Base-by-base conservation (phyloP, 352 stramenopile species). In the Peronospora destructor region DNA sequence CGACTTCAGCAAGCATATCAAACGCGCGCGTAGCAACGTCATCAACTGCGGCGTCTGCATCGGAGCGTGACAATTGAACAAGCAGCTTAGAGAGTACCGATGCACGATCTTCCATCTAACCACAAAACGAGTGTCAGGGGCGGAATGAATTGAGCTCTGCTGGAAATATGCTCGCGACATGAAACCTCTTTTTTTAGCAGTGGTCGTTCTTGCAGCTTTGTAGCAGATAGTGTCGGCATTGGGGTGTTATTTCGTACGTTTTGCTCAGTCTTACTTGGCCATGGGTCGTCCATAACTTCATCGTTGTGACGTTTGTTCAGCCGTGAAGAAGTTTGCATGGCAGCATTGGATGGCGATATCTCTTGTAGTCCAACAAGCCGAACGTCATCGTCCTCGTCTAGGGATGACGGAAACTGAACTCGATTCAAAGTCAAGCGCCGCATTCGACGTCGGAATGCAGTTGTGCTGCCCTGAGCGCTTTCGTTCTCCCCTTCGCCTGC, bases 1-100 rank as follows among this genome's bases (percentile, higher is more conserved):
- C 79, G n/a, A 77, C 73, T 45, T 78, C 63, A 45, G 73, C 54
- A 11, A 90, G 69, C 35, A 85, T 46, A 30, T 59, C 45, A 17
- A 84, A 69, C 0, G 58, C 32, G 13, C 46, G 47, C 23, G 39
- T 39, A 45, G 45, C 65, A 25, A 66, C 56, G 23, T 63, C 63
- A 45, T 66, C 55, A 23, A 68, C 54, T 35, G 14, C 38, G 7
- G 43, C 55, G 14, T 64, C 60, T 12, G 60, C 49, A 1, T 86
- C 70, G 4, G 61, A 41, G 6, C 49, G 51, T 16, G 62, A 51
- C 0, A 85, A 57, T 26, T 72, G 68, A 9, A 38, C 55, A 28
- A 87, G 56, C 39, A 80, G 68, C 35, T 80, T 79, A 4, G 64
- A 66, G 6, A 85, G 45, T 28, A 35, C 45, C 12, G 53, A 42